These are phyloP conservation scores for Wallacemonas sp. DNA, from an alignment of 208 protist genomes.

Conservation along the genomic window DNA sequence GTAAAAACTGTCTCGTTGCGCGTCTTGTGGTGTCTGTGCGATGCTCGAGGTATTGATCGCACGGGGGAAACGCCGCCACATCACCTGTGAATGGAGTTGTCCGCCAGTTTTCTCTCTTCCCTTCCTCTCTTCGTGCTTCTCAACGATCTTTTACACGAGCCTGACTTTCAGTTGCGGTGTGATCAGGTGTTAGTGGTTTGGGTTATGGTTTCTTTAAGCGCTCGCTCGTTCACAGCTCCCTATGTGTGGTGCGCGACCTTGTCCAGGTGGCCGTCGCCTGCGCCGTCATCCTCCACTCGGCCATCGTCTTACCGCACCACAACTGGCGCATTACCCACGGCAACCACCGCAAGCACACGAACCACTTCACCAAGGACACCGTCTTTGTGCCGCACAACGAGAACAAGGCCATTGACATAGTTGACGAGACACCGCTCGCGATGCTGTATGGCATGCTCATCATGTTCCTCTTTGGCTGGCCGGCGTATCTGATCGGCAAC, in stretches of 20 bases:
- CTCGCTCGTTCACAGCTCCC: conserved; percentile 36
- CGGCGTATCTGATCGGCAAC: conserved; percentile 82
- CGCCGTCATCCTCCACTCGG: conserved; percentile 79
- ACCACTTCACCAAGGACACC: conserved; percentile 91
- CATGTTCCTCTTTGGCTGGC: conserved; percentile 92
- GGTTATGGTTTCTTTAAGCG: no score
- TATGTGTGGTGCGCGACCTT: conserved; percentile 67
- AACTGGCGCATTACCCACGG: conserved; percentile 93
- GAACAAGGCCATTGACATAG: conserved; percentile 53
- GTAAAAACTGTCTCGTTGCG: no score
- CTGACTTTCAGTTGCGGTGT: no score
- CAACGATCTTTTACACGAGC: no score
- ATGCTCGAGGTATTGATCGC: no score
- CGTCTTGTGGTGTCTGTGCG: no score
- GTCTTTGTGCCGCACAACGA: conserved; percentile 81
- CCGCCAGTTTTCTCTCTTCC: no score
- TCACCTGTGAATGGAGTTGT: no score
- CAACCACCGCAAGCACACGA: conserved; percentile 95
- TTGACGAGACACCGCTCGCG: conserved; percentile 69
- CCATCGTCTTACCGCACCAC: conserved; percentile 92
- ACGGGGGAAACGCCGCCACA: no score
- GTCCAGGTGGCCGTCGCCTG: conserved; percentile 52
- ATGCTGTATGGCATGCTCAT: conserved; percentile 49
- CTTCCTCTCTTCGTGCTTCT: no score
- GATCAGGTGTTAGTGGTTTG: no score